Evolutionary conservation across 495 filamentous ascomycete genomes (phyloP).

Genomic region (Letharia columbiana): DNA sequence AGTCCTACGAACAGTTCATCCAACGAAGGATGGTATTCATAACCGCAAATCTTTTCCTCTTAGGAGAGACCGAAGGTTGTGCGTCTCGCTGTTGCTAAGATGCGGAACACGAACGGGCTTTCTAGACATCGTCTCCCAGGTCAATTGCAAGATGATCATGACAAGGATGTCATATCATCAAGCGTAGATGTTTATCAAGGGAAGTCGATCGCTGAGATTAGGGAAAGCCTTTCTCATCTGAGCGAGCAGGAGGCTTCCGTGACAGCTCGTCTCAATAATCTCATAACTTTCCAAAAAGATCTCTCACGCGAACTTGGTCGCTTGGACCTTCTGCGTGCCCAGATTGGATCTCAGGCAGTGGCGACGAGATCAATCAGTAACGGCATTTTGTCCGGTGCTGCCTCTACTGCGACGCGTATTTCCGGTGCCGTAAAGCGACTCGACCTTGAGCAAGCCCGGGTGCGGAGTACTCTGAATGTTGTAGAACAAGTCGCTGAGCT

Average conservation of each 20-base stretch:
- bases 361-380: conserved; percentile 76
- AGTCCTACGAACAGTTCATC: not conserved
- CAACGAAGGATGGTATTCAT: not conserved
- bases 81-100: not conserved
- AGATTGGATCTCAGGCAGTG: conserved; percentile 79
- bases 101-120: not conserved
- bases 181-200: conserved; percentile 34
- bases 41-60: not conserved
- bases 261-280: conserved; percentile 61
- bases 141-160: not conserved
- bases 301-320: conserved; percentile 73
- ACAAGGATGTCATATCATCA: not conserved
- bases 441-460: conserved; percentile 81
- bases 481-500: conserved; percentile 95
- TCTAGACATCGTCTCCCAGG: not conserved
- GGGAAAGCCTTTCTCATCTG: conserved; percentile 62
- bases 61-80: not conserved
- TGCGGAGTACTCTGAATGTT: conserved; percentile 80
- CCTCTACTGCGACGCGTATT: conserved; percentile 77
- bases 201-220: conserved; percentile 68
- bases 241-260: conserved; percentile 66
- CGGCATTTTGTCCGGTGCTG: conserved; percentile 76
- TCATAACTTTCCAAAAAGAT: conserved; percentile 73
- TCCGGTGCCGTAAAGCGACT: conserved; percentile 75
- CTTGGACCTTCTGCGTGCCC: conserved; percentile 83